Base-by-base conservation (phyloP, 805 yeast genomes). In the Wickerhamomyces chambardii region DNA sequence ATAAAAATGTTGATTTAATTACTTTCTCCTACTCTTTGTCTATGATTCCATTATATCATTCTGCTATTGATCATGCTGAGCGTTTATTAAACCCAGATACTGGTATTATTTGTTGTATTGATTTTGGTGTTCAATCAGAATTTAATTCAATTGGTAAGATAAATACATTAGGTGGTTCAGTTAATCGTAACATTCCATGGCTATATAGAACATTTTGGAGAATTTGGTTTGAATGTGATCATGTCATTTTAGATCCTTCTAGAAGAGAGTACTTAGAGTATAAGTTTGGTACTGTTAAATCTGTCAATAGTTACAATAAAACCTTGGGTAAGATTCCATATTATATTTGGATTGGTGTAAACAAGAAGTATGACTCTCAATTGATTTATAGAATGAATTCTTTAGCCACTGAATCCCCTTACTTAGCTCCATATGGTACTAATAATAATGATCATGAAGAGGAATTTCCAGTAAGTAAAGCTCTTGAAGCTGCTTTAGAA, bases 251-350 rank as follows among this genome's bases (percentile, higher is more conserved):
- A 45, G 94, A 84, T 51, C 76, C 87, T 24, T 71, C 86, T 7
- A 74, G 94, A 61, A 74, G 95, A 60, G 86, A 80, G 50, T 84
- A 83, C 58, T 67, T 84, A 48, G 95, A 84, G 56, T 82, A 84
- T 59, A 71, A 73, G 48, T 84, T 84, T 49, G 94, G 94, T 24
- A 84, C 94, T 16, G 59, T 84, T 50, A 84, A 84, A 59, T 73
- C 86, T 4, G 56, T 81, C 46, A 84, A 84, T 53, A 58, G 74
- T 38, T 72, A 73, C 62, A 84, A 84, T 63, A 68, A 60, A 40
- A 56, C 60, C 6, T 63, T 84, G 36, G 94, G 94, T 15, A 70
- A 69, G 25, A 84, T 84, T 41, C 94, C 94, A 5, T 84, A 82
- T 58, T 84, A 84, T 47, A 75, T 84, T 41, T 84, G 92, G 92